phyloP scores from a whole-genome alignment of 2,329 filamentous ascomycete genomes.

The Setomelanomma holmii region DNA sequence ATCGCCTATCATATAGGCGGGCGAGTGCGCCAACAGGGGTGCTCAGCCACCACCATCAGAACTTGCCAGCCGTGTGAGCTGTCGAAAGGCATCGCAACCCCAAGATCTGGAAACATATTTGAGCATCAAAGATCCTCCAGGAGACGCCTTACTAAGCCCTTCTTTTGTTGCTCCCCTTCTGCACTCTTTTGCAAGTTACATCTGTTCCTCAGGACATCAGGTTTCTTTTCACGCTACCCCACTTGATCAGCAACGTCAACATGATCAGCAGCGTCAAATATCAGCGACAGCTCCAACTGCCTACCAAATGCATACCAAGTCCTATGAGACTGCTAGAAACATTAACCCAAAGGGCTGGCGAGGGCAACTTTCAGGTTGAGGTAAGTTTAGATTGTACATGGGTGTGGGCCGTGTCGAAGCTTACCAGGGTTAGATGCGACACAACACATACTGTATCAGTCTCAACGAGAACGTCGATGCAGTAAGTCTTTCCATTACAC shows the following conservation, averaged over 20 bases:
- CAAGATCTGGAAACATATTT: no score
- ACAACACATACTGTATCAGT: constrained; percentile 2
- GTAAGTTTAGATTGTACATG: not conserved
- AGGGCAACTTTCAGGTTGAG: not conserved
- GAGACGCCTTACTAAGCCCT: no score
- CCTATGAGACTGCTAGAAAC: not conserved
- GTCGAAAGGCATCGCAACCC: no score
- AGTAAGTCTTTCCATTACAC: not conserved
- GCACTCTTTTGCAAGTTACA: no score
- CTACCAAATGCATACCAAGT: not conserved
- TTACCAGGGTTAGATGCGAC: not conserved
- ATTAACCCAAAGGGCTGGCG: not conserved
- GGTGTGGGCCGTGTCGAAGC: not conserved
- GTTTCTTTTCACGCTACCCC: no score
- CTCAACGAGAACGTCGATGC: not conserved
- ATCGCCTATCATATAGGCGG: no score
- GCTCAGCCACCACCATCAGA: not conserved
- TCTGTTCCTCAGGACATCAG: no score
- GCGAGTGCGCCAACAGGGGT: not conserved
- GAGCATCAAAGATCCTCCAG: no score
- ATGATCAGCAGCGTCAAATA: not conserved
- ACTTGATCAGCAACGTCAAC: no score
- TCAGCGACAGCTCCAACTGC: not conserved
- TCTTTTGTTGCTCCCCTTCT: not conserved
- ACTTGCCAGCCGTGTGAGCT: not conserved